These are phyloP conservation scores for Taphrina betulina DNA, from an alignment of 1,139 yeast genomes.

Conservation along the genomic window DNA sequence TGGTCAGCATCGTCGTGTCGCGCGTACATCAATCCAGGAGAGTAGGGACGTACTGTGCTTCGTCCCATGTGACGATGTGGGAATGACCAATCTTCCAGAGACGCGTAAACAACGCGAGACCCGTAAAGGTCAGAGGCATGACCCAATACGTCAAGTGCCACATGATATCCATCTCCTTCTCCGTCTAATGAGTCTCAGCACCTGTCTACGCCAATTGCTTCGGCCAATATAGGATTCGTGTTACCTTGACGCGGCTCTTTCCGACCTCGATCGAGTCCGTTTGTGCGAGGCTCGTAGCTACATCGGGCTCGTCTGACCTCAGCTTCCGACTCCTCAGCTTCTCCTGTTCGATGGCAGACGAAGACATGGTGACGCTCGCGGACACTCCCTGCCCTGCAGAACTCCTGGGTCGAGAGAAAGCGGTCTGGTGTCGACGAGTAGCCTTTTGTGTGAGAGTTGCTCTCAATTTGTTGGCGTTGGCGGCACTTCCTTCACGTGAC, in stretches of 20 bases:
- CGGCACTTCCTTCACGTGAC: too few relatives aligned
- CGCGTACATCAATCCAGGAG: slow-evolving; percentile 39
- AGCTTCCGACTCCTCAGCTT: slow-evolving; percentile 15
- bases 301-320: slow-evolving; percentile 12
- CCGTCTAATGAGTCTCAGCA: not conserved
- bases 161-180: slow-evolving; percentile 4
- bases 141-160: slow-evolving; percentile 26
- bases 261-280: too few relatives aligned
- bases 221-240: not conserved
- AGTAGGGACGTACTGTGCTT: slow-evolving; percentile 63
- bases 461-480: too few relatives aligned
- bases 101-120: slow-evolving; percentile 64
- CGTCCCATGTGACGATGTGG: slow-evolving; percentile 86
- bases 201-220: not conserved
- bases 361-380: not conserved
- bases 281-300: too few relatives aligned
- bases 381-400: too few relatives aligned
- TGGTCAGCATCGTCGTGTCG: slow-evolving; percentile 40
- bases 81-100: slow-evolving; percentile 64
- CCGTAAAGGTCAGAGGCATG: slow-evolving; percentile 57
- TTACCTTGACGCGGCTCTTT: too few relatives aligned
- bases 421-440: too few relatives aligned
- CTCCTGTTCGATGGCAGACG: slow-evolving; percentile 18
- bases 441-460: too few relatives aligned
- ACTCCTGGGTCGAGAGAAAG: too few relatives aligned